Evolutionary conservation across 148 eudicot genomes (phyloP), one percentile per base, ranked within the genome.

Genomic region (Cornus kousa): DNA sequence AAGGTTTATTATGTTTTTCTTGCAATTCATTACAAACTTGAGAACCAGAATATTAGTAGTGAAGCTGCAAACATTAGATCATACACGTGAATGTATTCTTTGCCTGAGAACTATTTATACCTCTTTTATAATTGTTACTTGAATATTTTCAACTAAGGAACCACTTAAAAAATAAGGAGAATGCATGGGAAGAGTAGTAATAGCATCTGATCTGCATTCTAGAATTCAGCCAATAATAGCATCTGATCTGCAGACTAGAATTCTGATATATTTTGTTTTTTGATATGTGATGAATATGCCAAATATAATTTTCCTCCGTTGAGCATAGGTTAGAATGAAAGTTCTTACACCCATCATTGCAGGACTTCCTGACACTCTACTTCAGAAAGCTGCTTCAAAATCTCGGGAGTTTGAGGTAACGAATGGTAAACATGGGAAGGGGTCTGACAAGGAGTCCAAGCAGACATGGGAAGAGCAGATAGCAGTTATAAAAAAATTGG

Each of bases 331-430:
- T 62, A 2, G 2, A 13, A 13, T 20, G 20, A 62, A 3, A 69
- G 39, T 50, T 64, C 72, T 76, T 33, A 74, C 53, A 46, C 8
- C 37, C 77, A 76, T 70, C 70, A 70, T 85, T 83, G 53, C 89
- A 96, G 99, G 99, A 69, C 88, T 96, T 79, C 99, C 99, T 2
- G 93, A 91, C 72, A 67, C 86, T 64, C 87, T 96, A 79, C 93
- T 96, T 64, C 80, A 35, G 32, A 88, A 78, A 78, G 99, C 99
- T 78, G 91, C 94, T 55, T 80, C 84, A 57, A 96, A 92, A 86
- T 96, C 99, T 12, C 84, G 80, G 78, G 99, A 94, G 79, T 94
- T 96, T 80, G 99, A 96, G 85, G 87, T 77, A 70, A 85, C 62
- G 68, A 93, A 89, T 77, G 97, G 97, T 35, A 81, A 73, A 76